Base-by-base conservation (phyloP, 2,329 filamentous ascomycete genomes). In the Botrytis fabae region DNA sequence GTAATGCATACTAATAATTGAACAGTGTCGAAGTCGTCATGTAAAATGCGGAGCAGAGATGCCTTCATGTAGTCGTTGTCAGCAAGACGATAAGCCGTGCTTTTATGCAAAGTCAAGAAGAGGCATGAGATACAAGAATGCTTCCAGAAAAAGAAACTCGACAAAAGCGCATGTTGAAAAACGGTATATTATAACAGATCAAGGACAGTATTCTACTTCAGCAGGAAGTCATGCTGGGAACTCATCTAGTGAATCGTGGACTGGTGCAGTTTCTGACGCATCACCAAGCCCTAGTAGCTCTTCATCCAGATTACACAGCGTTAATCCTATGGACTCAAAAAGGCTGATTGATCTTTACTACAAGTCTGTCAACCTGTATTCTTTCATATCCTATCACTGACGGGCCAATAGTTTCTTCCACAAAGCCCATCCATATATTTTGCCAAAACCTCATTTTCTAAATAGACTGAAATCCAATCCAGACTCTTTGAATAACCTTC, bases 21-120 rank as follows among this genome's bases (percentile, higher is more conserved):
- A 25, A 64, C 28, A 78, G 78, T 80, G 79, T 71, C 83, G 81
- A 69, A 81, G 78, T 73, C 82, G 81, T 44, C 83, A 83, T 78
- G 79, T 85, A 46, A 85, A 84, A 80, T 87, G 84, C 75, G 85
- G 85, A 75, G 85, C 82, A 54, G 82, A 80, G 62, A 81, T 80
- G 72, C 85, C 85, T 42, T 77, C 77, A 28, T 86, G 84, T 73
- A 80, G 77, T 70, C 83, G 85, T 38, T 86, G 85, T 75, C 77
- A 78, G 54, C 77, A 79, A 32, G 82, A 83, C 62, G 82, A 81
- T 40, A 84, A 84, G 73, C 79, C 83, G 42, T 87, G 85, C 72
- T 82, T 81, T 73, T 87, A 86, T 78, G 81, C 84, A 32, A 83
- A 83, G 75, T 87, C 85, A 20, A 81, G 85, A 51, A 81, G 85